A percentile compares a stretch with the other conserved stretches of the same genome.
Conservation (phyloP, 352 stramenopile genomes). For the Plasmopara halstedii region DNA sequence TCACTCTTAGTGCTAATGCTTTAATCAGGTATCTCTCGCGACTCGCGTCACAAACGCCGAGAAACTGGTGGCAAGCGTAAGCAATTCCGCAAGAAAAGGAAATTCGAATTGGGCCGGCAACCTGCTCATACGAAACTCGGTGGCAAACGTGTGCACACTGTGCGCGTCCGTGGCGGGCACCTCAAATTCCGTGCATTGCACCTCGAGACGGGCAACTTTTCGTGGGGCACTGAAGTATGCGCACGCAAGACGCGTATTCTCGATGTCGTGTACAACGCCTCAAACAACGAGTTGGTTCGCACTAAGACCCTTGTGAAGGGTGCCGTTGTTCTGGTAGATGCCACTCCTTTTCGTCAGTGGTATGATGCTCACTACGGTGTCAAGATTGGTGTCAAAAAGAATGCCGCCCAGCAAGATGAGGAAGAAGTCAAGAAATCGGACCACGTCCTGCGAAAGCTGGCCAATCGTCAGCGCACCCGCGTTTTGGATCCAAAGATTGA, state of each 20-base stretch:
- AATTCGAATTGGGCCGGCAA: constrained; percentile 98
- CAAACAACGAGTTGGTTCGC: constrained; percentile 99
- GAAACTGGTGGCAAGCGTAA: constrained; percentile 98
- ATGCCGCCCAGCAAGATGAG: constrained; percentile 69
- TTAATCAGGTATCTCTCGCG: constrained; percentile 97
- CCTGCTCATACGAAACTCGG: constrained; percentile 98
- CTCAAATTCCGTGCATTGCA: constrained; percentile 97
- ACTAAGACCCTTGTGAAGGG: constrained; percentile 99
- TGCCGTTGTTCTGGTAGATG: constrained; percentile 97
- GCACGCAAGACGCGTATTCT: constrained; percentile 99
- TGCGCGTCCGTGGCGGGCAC: constrained; percentile 96
- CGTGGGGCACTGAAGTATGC: constrained; percentile 96
- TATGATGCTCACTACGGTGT: constrained; percentile 99
- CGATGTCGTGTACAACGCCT: constrained; percentile 99
- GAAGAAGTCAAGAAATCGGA: constrained; percentile 90
- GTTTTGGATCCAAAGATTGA: constrained; percentile 93
- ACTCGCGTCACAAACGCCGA: constrained; percentile 99
- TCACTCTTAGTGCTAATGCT: constrained; percentile 5
- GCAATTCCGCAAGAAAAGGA: constrained; percentile 98
- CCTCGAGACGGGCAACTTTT: constrained; percentile 99
- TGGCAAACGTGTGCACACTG: constrained; percentile 93
- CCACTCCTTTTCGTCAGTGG: constrained; percentile 98
- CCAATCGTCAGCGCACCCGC: constrained; percentile 87
- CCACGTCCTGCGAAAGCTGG: constrained; percentile 92
- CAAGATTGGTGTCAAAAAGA: constrained; percentile 86